These are phyloP conservation scores for Boeremia exigua DNA, from an alignment of 2,329 filamentous ascomycete genomes.

Conservation along the genomic window DNA sequence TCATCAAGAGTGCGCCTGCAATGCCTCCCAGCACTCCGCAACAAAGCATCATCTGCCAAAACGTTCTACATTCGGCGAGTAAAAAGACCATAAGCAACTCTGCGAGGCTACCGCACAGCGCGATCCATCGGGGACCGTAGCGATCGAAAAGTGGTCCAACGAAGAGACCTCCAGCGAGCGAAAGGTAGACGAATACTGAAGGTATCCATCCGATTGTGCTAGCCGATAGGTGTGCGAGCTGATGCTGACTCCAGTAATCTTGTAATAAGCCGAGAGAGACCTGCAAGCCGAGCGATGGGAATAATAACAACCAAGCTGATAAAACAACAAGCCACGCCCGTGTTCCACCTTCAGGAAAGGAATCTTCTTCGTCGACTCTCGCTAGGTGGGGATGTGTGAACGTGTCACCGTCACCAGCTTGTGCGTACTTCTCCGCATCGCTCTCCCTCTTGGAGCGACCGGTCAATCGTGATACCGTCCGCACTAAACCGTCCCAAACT, in stretches of 20 bases:
- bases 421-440: constrained; percentile 14
- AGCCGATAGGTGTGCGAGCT: constrained; percentile 67
- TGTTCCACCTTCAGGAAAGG: constrained; percentile 49
- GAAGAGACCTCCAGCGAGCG: constrained; percentile 82
- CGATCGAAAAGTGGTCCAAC: constrained; percentile 74
- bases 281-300: constrained; percentile 48
- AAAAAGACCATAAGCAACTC: constrained; percentile 42
- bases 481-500: constrained; percentile 25
- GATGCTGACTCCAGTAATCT: constrained; percentile 75
- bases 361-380: constrained; percentile 15
- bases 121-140: constrained; percentile 46
- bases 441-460: constrained; percentile 24
- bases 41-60: constrained; percentile 53
- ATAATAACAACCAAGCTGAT: constrained; percentile 43
- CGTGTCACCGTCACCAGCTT: constrained; percentile 13
- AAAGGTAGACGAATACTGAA: constrained; percentile 81
- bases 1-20: constrained; percentile 48
- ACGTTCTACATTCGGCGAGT: constrained; percentile 43
- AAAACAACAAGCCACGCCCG: constrained; percentile 51
- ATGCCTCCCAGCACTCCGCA: constrained; percentile 50
- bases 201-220: constrained; percentile 87
- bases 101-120: constrained; percentile 34
- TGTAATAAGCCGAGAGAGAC: constrained; percentile 73
- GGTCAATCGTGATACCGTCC: constrained; percentile 30
- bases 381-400: constrained; percentile 4